These are phyloP conservation scores for Senecio squalidus DNA, from an alignment of 140 eudicot genomes.

Conservation along the genomic window DNA sequence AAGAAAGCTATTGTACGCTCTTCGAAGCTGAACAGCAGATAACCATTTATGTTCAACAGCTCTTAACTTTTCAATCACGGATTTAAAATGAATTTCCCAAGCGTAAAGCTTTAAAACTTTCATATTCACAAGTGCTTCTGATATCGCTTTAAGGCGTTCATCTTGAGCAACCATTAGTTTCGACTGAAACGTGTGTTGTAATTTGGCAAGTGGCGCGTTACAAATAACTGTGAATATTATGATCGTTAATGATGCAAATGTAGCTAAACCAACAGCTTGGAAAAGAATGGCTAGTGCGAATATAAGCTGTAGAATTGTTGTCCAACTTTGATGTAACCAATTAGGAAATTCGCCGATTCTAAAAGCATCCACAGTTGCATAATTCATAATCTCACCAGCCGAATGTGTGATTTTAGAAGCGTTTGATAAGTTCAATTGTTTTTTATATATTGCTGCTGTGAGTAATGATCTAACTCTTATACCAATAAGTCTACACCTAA, in stretches of 20 bases:
- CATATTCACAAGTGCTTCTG: conserved; percentile 92
- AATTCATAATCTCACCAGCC: conserved; percentile 85
- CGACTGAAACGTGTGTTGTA: conserved; percentile 77
- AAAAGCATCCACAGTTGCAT: conserved; percentile 83
- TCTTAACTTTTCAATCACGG: conserved; percentile 65
- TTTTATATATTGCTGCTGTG: conserved; percentile 77
- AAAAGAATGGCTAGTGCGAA: conserved; percentile 64
- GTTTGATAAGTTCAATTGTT: conserved; percentile 71
- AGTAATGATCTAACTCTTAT: conserved; percentile 64
- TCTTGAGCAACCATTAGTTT: conserved; percentile 91
- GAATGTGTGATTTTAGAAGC: conserved; percentile 75
- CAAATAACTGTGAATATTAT: conserved; percentile 73
- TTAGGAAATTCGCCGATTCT: conserved; percentile 90
- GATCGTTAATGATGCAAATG: conserved; percentile 65
- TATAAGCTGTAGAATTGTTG: conserved; percentile 74
- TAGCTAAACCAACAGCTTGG: conserved; percentile 80
- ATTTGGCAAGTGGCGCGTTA: conserved; percentile 83
- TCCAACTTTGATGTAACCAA: conserved; percentile 94
- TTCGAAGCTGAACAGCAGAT: conserved; percentile 74
- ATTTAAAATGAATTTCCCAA: conserved; percentile 87
- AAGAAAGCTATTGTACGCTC: conserved; percentile 72
- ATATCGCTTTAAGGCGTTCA: conserved; percentile 62
- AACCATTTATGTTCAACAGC: conserved; percentile 61
- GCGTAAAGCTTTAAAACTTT: conserved; percentile 89
- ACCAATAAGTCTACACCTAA: conserved; percentile 75